These are phyloP conservation scores for Suzukiozyma palmioleophila DNA, from an alignment of 1,139 yeast genomes.

Conservation along the genomic window DNA sequence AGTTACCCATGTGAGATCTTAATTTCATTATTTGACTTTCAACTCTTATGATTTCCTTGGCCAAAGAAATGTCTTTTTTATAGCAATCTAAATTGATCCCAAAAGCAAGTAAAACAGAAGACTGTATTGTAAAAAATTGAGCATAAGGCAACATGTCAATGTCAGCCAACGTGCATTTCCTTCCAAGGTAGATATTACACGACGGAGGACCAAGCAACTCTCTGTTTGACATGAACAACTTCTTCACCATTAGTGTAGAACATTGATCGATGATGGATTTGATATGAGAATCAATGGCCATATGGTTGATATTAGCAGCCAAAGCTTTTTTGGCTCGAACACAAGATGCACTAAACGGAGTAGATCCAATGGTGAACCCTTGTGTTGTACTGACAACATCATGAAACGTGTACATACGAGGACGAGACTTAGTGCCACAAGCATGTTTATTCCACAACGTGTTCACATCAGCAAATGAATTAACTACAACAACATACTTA, in stretches of 20 bases:
- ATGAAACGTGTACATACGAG: conserved; percentile 65
- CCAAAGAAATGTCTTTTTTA: conserved; percentile 33
- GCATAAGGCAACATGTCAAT: conserved; percentile 38
- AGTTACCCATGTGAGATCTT: conserved; percentile 59
- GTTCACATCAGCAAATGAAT: conserved; percentile 51
- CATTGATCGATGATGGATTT: conserved; percentile 9
- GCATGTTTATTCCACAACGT: conserved; percentile 53
- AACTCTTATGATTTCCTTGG: conserved; percentile 53
- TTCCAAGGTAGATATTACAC: conserved; percentile 12
- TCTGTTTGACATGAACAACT: conserved; percentile 19
- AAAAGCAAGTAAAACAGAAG: conserved; percentile 56
- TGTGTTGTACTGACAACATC: conserved; percentile 57
- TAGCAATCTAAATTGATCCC: conserved; percentile 51
- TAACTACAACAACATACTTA: conserved; percentile 57
- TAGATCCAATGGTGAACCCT: conserved; percentile 71
- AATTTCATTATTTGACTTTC: conserved; percentile 61
- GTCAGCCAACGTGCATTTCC: conserved; percentile 20
- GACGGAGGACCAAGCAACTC: conserved; percentile 21
- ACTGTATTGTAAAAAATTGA: conserved; percentile 53
- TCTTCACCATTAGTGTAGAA: conserved; percentile 16
- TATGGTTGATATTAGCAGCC: conserved; percentile 45
- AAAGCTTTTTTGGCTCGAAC: conserved; percentile 51
- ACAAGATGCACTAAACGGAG: conserved; percentile 60
- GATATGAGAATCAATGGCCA: conserved; percentile 42
- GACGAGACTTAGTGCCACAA: conserved; percentile 60